A percentile compares a stretch with the other conserved stretches of the same genome.
These are phyloP conservation scores for Claviceps monticola DNA, from an alignment of 2,329 filamentous ascomycete species.

Conservation along the genomic window DNA sequence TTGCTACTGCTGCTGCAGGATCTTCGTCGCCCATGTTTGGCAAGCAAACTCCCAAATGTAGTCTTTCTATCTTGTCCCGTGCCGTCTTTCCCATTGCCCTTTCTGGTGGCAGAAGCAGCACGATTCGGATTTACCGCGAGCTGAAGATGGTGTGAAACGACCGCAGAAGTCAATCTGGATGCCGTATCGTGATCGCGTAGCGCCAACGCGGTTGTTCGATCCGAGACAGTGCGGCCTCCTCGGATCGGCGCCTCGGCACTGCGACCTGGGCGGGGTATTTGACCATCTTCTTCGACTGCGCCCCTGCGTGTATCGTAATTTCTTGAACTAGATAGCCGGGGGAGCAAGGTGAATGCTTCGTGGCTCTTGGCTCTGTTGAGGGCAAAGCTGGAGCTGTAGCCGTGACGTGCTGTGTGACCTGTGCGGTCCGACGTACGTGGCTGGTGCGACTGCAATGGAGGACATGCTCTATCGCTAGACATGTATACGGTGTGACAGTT, in stretches of 20 bases:
- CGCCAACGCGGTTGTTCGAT: neutral
- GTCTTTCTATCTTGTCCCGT: neutral
- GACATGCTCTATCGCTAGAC: neutral
- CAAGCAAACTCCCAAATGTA: slow-evolving; percentile 1
- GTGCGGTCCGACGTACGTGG: neutral
- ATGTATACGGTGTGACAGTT: neutral
- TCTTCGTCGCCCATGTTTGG: neutral
- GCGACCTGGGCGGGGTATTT: neutral
- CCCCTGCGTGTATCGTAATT: neutral
- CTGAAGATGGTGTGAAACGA: neutral
- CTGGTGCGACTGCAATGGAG: neutral
- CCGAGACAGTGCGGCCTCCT: neutral
- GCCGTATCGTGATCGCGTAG: slow-evolving; percentile 3
- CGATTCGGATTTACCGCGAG: neutral
- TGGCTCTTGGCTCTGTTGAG: slow-evolving; percentile 11
- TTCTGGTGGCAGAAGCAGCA: neutral
- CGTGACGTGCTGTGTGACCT: neutral
- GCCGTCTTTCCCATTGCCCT: neutral
- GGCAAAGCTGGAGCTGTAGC: slow-evolving; percentile 10
- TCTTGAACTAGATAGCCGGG: slow-evolving; percentile 2
- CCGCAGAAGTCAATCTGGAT: neutral
- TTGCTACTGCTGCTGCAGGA: neutral
- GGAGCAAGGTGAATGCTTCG: slow-evolving; percentile 12
- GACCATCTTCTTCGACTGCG: neutral
- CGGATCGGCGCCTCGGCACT: neutral